phyloP scores from a whole-genome alignment of 371 early-diverging fungal genomes.

The Mortierella sp. region DNA sequence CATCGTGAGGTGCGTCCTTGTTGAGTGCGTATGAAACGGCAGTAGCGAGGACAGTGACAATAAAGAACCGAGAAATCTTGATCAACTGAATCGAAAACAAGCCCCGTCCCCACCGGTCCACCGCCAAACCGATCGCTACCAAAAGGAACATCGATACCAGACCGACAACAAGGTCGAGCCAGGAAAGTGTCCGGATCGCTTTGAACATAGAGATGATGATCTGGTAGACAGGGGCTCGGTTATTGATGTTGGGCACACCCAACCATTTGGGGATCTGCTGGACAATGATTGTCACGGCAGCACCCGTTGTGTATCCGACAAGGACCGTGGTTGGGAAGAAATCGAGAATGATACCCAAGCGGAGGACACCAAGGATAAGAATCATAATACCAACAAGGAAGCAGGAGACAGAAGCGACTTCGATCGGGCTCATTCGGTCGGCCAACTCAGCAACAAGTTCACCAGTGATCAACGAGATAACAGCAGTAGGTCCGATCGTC shows the following conservation, averaged over 20 bases:
- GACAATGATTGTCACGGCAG: constrained; percentile 76
- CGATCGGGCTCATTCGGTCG: constrained; percentile 43
- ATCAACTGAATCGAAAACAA: constrained; percentile 42
- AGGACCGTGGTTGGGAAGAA: constrained; percentile 78
- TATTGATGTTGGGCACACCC: constrained; percentile 71
- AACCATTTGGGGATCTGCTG: constrained; percentile 75
- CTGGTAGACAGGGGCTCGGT: constrained; percentile 58
- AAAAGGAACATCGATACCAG: constrained; percentile 60
- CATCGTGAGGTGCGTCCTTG: constrained; percentile 34
- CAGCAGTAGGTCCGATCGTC: constrained; percentile 86
- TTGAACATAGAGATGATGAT: constrained; percentile 61
- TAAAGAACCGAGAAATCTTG: constrained; percentile 67
- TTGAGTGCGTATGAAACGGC: constrained; percentile 75
- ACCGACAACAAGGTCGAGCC: constrained; percentile 65
- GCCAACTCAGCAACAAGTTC: constrained; percentile 48
- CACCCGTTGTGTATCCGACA: constrained; percentile 75
- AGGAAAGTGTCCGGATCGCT: constrained; percentile 42
- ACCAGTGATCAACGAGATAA: constrained; percentile 71
- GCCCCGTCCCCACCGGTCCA: constrained; percentile 25
- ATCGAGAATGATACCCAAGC: constrained; percentile 78
- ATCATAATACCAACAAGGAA: constrained; percentile 72
- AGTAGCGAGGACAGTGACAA: constrained; percentile 79
- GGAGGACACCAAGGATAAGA: constrained; percentile 68
- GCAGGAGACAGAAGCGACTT: constrained; percentile 56
- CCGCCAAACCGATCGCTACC: constrained; percentile 32